Percentiles rank a stretch among this genome's conserved stretches.
Conservation (phyloP, 208 protist species). For the Trypanosoma rangeli region DNA sequence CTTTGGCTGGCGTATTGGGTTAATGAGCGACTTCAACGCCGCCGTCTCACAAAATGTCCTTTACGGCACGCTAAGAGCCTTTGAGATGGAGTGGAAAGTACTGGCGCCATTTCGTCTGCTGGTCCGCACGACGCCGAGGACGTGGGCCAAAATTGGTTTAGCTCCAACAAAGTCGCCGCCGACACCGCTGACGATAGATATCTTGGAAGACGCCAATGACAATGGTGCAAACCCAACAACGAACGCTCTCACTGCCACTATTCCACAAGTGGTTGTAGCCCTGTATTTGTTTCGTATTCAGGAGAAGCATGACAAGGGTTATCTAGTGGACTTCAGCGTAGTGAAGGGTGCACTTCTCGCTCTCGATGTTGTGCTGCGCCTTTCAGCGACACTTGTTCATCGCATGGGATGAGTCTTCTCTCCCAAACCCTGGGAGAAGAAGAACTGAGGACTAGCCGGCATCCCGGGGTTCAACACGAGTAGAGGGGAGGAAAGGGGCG, state of each 20-base stretch:
- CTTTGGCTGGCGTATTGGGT: constrained; percentile 84
- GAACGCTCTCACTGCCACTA: not conserved
- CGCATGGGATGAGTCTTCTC: constrained; percentile 22
- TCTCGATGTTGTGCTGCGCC: constrained; percentile 53
- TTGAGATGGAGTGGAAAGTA: constrained; percentile 87
- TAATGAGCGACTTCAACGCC: constrained; percentile 82
- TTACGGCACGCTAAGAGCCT: constrained; percentile 61
- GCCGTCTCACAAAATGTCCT: constrained; percentile 45
- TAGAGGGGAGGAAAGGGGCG: not conserved
- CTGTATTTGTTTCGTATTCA: constrained; percentile 85
- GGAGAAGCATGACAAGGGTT: constrained; percentile 78
- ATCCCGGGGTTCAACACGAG: too few species aligned
- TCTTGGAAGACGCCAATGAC: not conserved
- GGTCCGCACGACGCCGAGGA: constrained; percentile 52
- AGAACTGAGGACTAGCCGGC: too few species aligned
- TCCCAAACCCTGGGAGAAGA: not conserved
- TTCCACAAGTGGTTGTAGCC: constrained; percentile 45
- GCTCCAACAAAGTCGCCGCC: not conserved
- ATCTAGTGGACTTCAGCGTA: constrained; percentile 74
- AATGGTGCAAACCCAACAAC: not conserved
- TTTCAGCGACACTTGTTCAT: constrained; percentile 54
- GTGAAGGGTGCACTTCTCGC: constrained; percentile 58
- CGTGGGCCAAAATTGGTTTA: constrained; percentile 45
- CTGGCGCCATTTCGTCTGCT: constrained; percentile 68
- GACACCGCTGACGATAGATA: constrained; percentile 8